Evolutionary conservation across 768 basidiomycete species (phyloP).

Genomic region (Phlebiopsis gigantea): DNA sequence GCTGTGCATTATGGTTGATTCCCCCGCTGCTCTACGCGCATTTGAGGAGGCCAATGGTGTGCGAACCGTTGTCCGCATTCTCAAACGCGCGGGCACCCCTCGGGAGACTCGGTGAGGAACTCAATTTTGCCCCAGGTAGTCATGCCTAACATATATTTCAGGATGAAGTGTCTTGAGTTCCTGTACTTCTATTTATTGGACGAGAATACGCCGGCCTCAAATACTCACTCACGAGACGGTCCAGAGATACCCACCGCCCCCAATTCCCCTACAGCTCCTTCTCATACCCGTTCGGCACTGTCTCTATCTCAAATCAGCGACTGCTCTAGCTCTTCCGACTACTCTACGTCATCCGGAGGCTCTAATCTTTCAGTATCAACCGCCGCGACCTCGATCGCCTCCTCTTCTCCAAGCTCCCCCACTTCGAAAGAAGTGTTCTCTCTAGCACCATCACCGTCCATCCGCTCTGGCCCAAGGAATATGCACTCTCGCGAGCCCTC

Average conservation of each 20-base stretch:
- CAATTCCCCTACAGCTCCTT: conserved; percentile 21
- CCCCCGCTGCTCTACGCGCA: conserved; percentile 61
- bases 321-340: conserved; percentile 19
- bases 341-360: conserved; percentile 14
- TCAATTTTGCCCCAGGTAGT: background rate
- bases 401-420: background rate
- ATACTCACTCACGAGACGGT: conserved; percentile 21
- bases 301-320: conserved; percentile 11
- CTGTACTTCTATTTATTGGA: conserved; percentile 93
- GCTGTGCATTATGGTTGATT: conserved; percentile 86
- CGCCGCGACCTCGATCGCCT: conserved; percentile 10
- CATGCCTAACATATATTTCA: conserved; percentile 24
- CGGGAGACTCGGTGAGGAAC: conserved; percentile 73
- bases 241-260: conserved; percentile 22
- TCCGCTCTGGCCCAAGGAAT: conserved; percentile 62
- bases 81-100: conserved; percentile 83
- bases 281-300: conserved; percentile 12
- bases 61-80: conserved; percentile 77
- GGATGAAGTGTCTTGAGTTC: conserved; percentile 96
- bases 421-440: conserved; percentile 22
- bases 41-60: conserved; percentile 80
- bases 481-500: conserved; percentile 28
- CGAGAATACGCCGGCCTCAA: conserved; percentile 39
- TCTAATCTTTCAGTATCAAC: conserved; percentile 18
- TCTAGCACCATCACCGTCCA: background rate